Evolutionary conservation across 2,329 filamentous ascomycete genomes (phyloP).

Genomic region (Talaromyces sp.): DNA sequence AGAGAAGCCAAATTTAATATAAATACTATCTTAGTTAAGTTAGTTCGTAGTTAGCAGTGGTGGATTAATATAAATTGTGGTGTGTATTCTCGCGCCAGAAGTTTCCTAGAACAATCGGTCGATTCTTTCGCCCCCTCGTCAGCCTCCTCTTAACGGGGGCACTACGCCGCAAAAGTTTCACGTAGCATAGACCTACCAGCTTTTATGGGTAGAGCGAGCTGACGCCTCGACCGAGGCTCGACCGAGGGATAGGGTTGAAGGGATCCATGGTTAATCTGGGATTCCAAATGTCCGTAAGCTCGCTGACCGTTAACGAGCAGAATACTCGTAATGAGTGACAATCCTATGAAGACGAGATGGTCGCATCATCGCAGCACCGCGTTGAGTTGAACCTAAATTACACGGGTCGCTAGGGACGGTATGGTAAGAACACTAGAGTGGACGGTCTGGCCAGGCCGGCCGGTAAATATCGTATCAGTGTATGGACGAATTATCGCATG

Average conservation of each 20-base stretch:
- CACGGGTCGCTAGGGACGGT: not conserved
- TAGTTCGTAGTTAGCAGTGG: not conserved
- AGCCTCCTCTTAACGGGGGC: not conserved
- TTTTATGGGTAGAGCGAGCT: not conserved
- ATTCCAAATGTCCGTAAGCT: not conserved
- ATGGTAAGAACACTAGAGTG: not conserved
- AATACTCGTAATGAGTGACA: not conserved
- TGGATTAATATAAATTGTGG: not conserved
- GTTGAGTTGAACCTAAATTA: not conserved
- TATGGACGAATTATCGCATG: not conserved
- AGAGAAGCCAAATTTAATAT: not conserved
- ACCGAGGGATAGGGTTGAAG: not conserved
- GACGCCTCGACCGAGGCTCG: not conserved
- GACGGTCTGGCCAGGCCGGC: not conserved
- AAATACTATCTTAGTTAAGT: not conserved
- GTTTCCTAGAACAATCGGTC: not conserved
- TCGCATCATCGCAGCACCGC: not conserved
- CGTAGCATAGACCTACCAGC: not conserved
- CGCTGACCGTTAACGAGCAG: not conserved
- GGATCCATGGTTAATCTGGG: not conserved
- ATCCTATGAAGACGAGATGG: not conserved
- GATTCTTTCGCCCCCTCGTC: not conserved
- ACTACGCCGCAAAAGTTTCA: not conserved
- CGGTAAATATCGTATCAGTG: not conserved
- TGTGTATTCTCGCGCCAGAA: not conserved